These are phyloP conservation scores for Mucor saturninus DNA, from an alignment of 371 early-diverging fungal genomes.

Conservation along the genomic window DNA sequence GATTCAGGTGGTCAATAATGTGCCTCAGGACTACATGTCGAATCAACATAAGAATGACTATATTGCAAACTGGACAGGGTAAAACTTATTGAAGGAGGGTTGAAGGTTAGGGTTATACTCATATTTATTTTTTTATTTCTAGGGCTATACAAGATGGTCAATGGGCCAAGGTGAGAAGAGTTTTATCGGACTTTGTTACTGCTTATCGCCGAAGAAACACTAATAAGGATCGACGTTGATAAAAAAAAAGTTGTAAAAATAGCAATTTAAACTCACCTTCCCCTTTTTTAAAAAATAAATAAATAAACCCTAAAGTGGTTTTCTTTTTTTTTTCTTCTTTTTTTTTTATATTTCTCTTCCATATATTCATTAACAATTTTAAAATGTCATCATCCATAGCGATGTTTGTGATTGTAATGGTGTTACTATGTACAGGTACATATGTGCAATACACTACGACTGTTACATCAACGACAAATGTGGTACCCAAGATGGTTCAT, in stretches of 20 bases:
- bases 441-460: constrained; percentile 7
- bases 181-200: constrained; percentile 57
- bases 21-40: constrained; percentile 55
- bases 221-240: constrained; percentile 22
- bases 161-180: constrained; percentile 43
- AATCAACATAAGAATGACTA: constrained; percentile 53
- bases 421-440: constrained; percentile 11
- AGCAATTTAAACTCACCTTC: neutral
- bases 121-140: neutral
- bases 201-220: constrained; percentile 43
- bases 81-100: constrained; percentile 26
- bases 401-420: constrained; percentile 3
- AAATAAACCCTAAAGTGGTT: neutral
- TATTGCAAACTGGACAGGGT: constrained; percentile 50
- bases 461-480: neutral
- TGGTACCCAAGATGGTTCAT: neutral
- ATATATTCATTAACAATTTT: neutral
- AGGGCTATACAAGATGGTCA: constrained; percentile 48
- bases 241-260: neutral
- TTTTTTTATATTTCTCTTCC: constrained; percentile 2
- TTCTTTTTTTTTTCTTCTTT: constrained; percentile 6
- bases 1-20: constrained; percentile 42
- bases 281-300: neutral
- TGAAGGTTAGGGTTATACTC: constrained; percentile 7
- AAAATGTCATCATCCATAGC: neutral